phyloP scores from a whole-genome alignment of 768 basidiomycete genomes.

The Artomyces pyxidatus region DNA sequence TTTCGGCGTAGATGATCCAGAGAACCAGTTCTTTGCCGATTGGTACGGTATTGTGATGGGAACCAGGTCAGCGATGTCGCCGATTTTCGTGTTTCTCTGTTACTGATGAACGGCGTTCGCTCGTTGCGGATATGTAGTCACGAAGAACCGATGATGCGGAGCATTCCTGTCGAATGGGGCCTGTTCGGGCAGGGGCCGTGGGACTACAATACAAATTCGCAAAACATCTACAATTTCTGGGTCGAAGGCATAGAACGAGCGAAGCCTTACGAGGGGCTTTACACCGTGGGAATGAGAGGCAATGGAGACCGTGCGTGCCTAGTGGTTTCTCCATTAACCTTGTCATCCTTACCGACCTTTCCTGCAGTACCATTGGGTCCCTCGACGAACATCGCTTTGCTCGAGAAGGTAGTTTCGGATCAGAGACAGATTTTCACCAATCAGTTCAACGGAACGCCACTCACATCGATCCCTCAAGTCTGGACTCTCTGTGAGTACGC shows the following conservation, averaged over 20 bases:
- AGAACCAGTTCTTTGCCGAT: constrained; percentile 57
- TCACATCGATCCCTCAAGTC: constrained; percentile 51
- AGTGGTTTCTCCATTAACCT: neutral
- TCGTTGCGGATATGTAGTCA: constrained; percentile 30
- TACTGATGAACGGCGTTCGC: neutral
- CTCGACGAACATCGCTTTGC: constrained; percentile 38
- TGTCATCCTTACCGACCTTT: constrained; percentile 2
- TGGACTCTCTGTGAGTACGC: constrained; percentile 46
- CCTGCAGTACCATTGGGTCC: constrained; percentile 43
- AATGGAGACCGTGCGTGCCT: constrained; percentile 27
- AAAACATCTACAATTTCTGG: constrained; percentile 55
- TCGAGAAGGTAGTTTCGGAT: constrained; percentile 48
- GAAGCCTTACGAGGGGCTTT: constrained; percentile 51
- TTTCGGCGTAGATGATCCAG: constrained; percentile 50
- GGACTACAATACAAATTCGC: constrained; percentile 52
- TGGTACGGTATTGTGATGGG: constrained; percentile 65
- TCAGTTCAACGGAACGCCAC: constrained; percentile 40
- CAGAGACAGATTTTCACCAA: constrained; percentile 53
- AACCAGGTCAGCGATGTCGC: constrained; percentile 37
- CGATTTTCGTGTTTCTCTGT: neutral
- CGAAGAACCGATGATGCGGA: constrained; percentile 71
- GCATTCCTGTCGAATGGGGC: constrained; percentile 58
- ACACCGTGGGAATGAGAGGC: constrained; percentile 66
- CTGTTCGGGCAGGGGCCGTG: constrained; percentile 49
- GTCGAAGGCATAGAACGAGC: constrained; percentile 50